Evolutionary conservation across 306 rosid genomes (phyloP), one percentile per base, ranked within the genome.

Genomic region (Vachellia pachyceras): DNA sequence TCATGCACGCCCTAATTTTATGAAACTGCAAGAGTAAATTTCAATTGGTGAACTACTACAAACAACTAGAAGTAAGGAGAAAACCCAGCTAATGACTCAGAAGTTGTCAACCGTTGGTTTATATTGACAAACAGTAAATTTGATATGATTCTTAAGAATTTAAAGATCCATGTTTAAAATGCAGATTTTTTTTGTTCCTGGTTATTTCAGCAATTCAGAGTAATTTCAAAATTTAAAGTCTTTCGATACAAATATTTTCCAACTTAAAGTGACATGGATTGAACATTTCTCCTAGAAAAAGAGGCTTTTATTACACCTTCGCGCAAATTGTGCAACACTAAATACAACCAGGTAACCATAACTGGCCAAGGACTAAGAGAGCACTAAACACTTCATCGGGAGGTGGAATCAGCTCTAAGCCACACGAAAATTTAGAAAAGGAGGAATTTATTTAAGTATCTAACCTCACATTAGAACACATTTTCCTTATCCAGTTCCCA

Each of bases 21-120:
- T 42, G 20, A 61, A 65, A 41, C 29, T 33, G 33, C 33, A n/a
- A 25, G 15, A 25, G 73, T 46, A 15, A n/a, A 33, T 41, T 72
- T 65, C 17, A 77, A 73, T 15, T 50, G 25, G 50, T 20, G 13
- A 68, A 73, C 60, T 44, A 73, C 60, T 44, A 77, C 29, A 25
- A n/a, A 69, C 52, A 69, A 11, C 10, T 42, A 42, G 8, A 39
- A 69, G 8, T 5, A 50, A 18, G 57, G 3, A 50, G 5, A 50
- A 50, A 17, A 1, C 23, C 9, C 10, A 1, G 23, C 58, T 18
- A 18, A 49, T 49, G 18, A 14, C 23, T 52, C 18, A 29, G 23
- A 50, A 15, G 54, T 17, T 50, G 8, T 6, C 57, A 15, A 50
- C 4, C 13, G 52, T 46, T 5, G 5, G 5, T 18, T 17, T 52